A percentile compares a stretch with the other conserved stretches of the same genome.
Evolutionary conservation across 148 eudicot species (phyloP).

Genomic region (Rhododendron ferrugineum): DNA sequence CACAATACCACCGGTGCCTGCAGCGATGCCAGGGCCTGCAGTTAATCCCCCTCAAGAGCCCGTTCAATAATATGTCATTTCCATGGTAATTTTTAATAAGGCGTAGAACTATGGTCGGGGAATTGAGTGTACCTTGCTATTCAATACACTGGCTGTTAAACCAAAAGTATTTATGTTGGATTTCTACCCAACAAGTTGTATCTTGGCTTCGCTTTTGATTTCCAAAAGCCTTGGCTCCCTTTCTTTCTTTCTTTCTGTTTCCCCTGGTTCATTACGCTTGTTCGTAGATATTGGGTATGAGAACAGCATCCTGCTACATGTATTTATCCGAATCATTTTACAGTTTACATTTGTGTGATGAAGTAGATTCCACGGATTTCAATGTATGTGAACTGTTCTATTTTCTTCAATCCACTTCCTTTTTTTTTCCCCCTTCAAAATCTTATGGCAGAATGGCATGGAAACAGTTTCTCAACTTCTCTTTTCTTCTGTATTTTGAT

Average conservation of each 20-base stretch:
- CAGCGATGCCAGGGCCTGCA: conserved; percentile 31
- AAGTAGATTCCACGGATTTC: not conserved
- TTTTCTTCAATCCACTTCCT: not conserved
- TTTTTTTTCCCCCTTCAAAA: not conserved
- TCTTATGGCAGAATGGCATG: not conserved
- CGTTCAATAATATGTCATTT: conserved; percentile 16
- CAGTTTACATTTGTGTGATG: not conserved
- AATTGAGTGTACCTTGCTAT: not conserved
- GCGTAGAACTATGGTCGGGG: not conserved
- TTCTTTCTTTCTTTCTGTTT: not conserved
- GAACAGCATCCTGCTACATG: conserved; percentile 3
- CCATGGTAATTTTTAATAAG: not conserved
- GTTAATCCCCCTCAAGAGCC: conserved; percentile 33
- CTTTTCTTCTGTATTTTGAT: not conserved
- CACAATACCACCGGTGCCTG: conserved; percentile 45
- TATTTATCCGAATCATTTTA: not conserved
- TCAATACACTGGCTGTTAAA: not conserved
- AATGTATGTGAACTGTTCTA: not conserved
- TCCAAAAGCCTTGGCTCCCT: not conserved
- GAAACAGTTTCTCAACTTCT: not conserved
- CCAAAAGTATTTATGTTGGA: not conserved
- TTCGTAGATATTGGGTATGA: not conserved
- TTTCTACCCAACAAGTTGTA: not conserved
- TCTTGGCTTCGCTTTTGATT: conserved; percentile 9
- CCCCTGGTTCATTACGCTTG: not conserved